phyloP scores from a whole-genome alignment of 2,329 filamentous ascomycete species.

The Decorospora gaudefroyi region DNA sequence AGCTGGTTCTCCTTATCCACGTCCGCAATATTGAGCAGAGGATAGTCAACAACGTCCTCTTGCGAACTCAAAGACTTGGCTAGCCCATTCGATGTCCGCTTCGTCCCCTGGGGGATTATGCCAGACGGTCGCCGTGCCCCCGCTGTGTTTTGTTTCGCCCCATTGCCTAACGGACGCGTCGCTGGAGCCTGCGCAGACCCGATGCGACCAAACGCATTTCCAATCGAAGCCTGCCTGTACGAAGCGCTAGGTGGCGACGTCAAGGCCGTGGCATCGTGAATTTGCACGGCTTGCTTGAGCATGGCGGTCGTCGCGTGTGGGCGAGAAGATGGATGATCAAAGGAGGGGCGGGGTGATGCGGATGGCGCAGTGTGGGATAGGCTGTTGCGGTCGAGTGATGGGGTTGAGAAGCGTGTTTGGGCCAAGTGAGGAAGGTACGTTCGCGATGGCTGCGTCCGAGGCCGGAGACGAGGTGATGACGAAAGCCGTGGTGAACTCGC shows the following conservation, averaged over 20 bases:
- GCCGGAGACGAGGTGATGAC: constrained; percentile 22
- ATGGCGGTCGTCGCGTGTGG: constrained; percentile 34
- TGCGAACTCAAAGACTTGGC: constrained; percentile 50
- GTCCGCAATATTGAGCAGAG: constrained; percentile 31
- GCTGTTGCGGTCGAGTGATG: constrained; percentile 6
- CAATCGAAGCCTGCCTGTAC: constrained; percentile 39
- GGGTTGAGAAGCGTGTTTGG: constrained; percentile 23
- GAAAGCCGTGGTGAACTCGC: constrained; percentile 26
- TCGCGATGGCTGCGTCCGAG: constrained; percentile 16
- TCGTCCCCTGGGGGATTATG: constrained; percentile 43
- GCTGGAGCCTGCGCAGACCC: constrained; percentile 37
- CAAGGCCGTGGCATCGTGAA: constrained; percentile 42
- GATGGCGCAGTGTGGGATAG: background rate
- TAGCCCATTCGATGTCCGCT: constrained; percentile 54
- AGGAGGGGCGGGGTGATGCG: constrained; percentile 14
- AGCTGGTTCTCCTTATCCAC: constrained; percentile 35
- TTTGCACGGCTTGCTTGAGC: constrained; percentile 50
- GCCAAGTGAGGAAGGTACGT: constrained; percentile 17
- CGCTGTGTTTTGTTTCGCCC: constrained; percentile 34
- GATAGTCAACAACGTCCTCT: constrained; percentile 41
- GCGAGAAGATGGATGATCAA: constrained; percentile 24
- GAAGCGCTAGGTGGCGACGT: constrained; percentile 30
- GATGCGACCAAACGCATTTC: constrained; percentile 50
- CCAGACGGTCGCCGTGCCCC: constrained; percentile 16
- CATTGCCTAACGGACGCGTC: constrained; percentile 44